phyloP scores from a whole-genome alignment of 495 filamentous ascomycete genomes.

The Penicillium taxi region DNA sequence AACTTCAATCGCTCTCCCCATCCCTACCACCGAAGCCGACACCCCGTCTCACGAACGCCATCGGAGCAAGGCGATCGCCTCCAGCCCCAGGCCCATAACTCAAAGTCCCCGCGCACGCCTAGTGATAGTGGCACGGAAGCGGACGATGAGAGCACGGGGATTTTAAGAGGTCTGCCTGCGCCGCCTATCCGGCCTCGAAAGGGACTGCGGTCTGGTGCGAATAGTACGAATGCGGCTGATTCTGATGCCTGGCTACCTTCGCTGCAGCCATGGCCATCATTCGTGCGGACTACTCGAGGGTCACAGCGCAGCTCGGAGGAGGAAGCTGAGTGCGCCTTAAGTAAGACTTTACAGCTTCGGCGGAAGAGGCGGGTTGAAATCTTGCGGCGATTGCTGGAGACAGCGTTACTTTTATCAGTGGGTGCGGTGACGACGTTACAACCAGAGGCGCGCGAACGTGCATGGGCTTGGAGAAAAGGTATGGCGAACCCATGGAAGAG shows the following conservation, averaged over 20 bases:
- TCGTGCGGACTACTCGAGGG: slow-evolving; percentile 25
- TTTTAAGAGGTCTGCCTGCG: slow-evolving; percentile 74
- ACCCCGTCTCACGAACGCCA: slow-evolving; percentile 14
- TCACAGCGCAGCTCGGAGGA: slow-evolving; percentile 37
- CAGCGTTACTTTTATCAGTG: slow-evolving; percentile 35
- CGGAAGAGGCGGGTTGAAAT: slow-evolving; percentile 36
- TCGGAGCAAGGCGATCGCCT: slow-evolving; percentile 23
- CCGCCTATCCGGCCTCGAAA: slow-evolving; percentile 64
- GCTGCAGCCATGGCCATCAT: slow-evolving; percentile 31
- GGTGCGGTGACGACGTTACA: slow-evolving; percentile 34
- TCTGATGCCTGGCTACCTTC: slow-evolving; percentile 29
- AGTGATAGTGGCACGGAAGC: slow-evolving; percentile 90
- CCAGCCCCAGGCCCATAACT: slow-evolving; percentile 13
- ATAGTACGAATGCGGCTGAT: slow-evolving; percentile 32
- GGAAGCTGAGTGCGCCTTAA: slow-evolving; percentile 21
- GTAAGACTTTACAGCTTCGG: slow-evolving; percentile 21
- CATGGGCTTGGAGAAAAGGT: slow-evolving; percentile 42
- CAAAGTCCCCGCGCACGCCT: slow-evolving; percentile 43
- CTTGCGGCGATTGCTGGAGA: slow-evolving; percentile 38
- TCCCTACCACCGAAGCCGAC: slow-evolving; percentile 55
- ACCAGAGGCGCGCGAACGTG: slow-evolving; percentile 24
- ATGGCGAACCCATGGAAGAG: background rate
- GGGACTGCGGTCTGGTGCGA: slow-evolving; percentile 53
- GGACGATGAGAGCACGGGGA: slow-evolving; percentile 67
- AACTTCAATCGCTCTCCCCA: slow-evolving; percentile 66